Base-by-base conservation (phyloP, 139 green algal genomes). In the Pleodorina starrii region DNA sequence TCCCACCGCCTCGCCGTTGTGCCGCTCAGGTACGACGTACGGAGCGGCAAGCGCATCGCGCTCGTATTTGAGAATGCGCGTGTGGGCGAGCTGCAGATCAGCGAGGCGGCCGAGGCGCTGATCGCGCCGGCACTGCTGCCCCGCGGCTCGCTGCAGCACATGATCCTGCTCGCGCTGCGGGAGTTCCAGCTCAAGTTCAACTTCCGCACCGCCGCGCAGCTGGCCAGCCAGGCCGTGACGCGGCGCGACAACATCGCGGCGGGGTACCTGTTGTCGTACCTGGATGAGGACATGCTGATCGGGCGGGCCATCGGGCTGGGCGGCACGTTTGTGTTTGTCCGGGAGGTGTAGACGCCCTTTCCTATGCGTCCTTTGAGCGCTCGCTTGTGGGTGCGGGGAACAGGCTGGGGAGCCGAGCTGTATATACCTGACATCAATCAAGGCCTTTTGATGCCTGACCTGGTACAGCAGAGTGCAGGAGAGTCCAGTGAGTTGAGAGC, bases 221-320 rank as follows among this genome's bases (percentile, higher is more conserved):
- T 92, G 25, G 86, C 75, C 23, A 77, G 57, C 23, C 71, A 51
- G 38, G 60, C 48, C 6, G 63, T 59, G 23, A 80, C 86, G 4
- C 35, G 35, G 32, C 32, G 25, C n/a, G 68, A 60, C 43, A 81
- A 46, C 44, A 29, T 71, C 21, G 46, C 79, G 1, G 81, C 73
- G 25, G 81, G 69, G 27, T 91, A 94, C 71, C 91, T 93, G 85
- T 85, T 95, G 17, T 92, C 92, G 6, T 96, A 94, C 72, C 66
- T 96, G 16, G 93, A 96, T 48, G 73, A 93, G 11, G 91, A 95
- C 23, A 92, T 95, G 92, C 86, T 96, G 11, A 94, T 96, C 23
- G 93, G 93, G 7, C n/a, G 92, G 6, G 90, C 91, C 19, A 85
- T 79, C 1, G 85, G 71, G 5, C 50, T 90, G 32, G 90, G 86